A percentile compares a stretch with the other conserved stretches of the same genome.
Conservation (phyloP, 2,329 filamentous ascomycete genomes). For the Cladophialophora chaetospira region DNA sequence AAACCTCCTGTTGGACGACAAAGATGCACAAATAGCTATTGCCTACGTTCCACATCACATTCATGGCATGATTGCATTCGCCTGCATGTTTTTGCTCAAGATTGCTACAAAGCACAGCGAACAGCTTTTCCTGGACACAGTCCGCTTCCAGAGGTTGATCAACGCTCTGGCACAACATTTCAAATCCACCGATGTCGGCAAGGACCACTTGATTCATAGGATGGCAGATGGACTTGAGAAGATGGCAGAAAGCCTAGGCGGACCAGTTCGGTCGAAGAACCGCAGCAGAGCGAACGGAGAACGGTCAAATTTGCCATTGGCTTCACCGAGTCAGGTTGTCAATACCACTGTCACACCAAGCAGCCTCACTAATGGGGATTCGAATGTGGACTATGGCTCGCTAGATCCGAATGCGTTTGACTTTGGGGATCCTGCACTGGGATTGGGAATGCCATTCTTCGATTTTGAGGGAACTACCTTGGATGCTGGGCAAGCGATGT, state of each 20-base stretch:
- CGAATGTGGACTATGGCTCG: constrained; percentile 24
- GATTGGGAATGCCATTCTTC: constrained; percentile 35
- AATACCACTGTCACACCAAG: constrained; percentile 8
- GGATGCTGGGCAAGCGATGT: constrained; percentile 26
- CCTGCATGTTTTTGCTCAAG: constrained; percentile 49
- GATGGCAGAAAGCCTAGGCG: constrained; percentile 35
- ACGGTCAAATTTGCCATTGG: constrained; percentile 13
- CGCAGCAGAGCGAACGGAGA: constrained; percentile 23
- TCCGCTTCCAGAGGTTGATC: constrained; percentile 34
- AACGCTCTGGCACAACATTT: constrained; percentile 36
- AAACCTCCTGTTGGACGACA: constrained; percentile 46
- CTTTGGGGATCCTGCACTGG: constrained; percentile 32
- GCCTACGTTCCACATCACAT: constrained; percentile 50
- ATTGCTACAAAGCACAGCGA: constrained; percentile 45
- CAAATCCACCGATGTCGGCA: constrained; percentile 35
- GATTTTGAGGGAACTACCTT: constrained; percentile 35
- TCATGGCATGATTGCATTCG: constrained; percentile 52
- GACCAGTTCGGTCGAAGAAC: constrained; percentile 23
- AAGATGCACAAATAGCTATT: constrained; percentile 46
- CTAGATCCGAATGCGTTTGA: constrained; percentile 31
- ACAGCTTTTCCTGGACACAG: constrained; percentile 39
- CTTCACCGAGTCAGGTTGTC: constrained; percentile 21
- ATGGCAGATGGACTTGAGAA: constrained; percentile 39
- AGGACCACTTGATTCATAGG: constrained; percentile 38
- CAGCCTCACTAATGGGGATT: constrained; percentile 15